Evolutionary conservation across 331 rosid genomes (phyloP), one percentile per base, ranked within the genome.

Genomic region (Ulmus americana): DNA sequence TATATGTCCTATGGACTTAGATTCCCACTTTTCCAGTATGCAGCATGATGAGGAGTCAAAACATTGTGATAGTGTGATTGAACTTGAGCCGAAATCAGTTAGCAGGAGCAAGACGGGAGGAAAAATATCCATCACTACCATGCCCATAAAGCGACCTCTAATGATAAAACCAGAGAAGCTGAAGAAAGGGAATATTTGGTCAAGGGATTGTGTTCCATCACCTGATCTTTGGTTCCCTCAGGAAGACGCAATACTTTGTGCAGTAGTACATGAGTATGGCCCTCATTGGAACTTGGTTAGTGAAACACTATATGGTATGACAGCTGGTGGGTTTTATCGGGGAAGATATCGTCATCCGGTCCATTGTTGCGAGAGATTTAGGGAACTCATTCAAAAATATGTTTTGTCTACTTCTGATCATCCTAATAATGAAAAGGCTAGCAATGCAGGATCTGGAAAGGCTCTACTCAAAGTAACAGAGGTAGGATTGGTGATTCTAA

Each of bases 301-400:
- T 18, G 96, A 90, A 45, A 78, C 74, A 10, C 86, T 94, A 48
- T 82, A 87, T 69, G 78, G 95, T 40, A 85, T 89, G 91, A 76
- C 88, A 53, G 83, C 95, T 69, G 98, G 98, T 61, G 98, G 98
- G 51, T 76, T 79, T 68, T 87, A 85, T 72, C 77, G 91, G 82
- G 98, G 98, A 49, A 82, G 95, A 67, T 89, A 85, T 76, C 97
- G 97, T 45, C 98, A 89, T 89, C 95, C 97, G 35, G 90, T 78
- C 65, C 95, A 89, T 81, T 94, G 97, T 65, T 89, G 98, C 71
- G 98, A 94, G 84, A 87, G 98, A 71, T 94, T 78, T 69, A 80
- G 98, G 71, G 98, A 94, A 70, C 87, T 94, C 57, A 73, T 94
- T 70, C 97, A 94, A 70, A 85, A 74, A 64, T 82, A 87, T 79